phyloP scores from a whole-genome alignment of 352 stramenopile species.

The Globisporangium cylindrosporum region DNA sequence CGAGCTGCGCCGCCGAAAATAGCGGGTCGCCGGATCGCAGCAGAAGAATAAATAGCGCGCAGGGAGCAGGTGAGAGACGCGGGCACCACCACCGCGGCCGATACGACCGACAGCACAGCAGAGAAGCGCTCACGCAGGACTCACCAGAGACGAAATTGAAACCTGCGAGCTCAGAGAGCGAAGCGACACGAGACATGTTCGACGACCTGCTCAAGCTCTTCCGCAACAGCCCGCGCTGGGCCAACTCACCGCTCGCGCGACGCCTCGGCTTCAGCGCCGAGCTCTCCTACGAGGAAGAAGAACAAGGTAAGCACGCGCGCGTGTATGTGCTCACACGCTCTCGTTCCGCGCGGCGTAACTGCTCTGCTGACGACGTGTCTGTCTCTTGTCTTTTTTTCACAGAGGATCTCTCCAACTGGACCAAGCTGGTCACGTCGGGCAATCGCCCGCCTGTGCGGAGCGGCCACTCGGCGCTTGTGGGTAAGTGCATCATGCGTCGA shows the following conservation, averaged over 20 bases:
- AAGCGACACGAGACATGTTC: constrained; percentile 34
- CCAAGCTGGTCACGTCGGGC: constrained; percentile 65
- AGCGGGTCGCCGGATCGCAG: constrained; percentile 7
- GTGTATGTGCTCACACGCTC: neutral
- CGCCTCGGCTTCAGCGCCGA: constrained; percentile 68
- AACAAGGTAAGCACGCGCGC: constrained; percentile 28
- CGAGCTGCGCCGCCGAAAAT: constrained; percentile 2
- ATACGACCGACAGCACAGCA: neutral
- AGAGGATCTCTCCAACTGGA: constrained; percentile 72
- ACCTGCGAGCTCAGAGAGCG: neutral
- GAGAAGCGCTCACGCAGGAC: constrained; percentile 1
- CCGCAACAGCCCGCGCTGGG: constrained; percentile 76
- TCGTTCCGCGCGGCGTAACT: neutral
- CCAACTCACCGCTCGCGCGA: constrained; percentile 68
- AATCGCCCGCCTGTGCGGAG: constrained; percentile 69
- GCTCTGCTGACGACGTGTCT: constrained; percentile 1
- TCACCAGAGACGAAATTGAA: constrained; percentile 17
- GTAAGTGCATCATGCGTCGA: constrained; percentile 25
- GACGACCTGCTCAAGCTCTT: constrained; percentile 82
- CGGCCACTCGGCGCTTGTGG: constrained; percentile 75
- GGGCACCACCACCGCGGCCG: neutral
- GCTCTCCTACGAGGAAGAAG: constrained; percentile 57
- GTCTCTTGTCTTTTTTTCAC: neutral
- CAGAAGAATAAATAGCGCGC: constrained; percentile 9
- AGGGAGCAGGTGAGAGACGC: neutral